These are phyloP conservation scores for Infundibulicybe gibba DNA, from an alignment of 768 basidiomycete genomes.

Conservation along the genomic window DNA sequence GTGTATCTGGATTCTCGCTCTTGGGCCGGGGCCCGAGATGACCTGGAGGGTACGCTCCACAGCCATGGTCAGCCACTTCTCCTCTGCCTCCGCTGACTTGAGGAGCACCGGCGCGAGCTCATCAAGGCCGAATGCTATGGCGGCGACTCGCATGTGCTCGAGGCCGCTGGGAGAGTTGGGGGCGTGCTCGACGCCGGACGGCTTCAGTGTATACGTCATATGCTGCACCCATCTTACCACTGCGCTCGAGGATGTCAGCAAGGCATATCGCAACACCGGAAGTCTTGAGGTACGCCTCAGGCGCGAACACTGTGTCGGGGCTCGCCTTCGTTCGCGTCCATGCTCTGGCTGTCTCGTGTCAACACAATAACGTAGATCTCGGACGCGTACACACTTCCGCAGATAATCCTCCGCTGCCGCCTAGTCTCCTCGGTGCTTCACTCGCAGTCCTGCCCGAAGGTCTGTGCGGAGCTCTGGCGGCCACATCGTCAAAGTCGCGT, in stretches of 20 bases:
- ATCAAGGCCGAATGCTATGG: slow-evolving; percentile 39
- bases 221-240: slow-evolving; percentile 29
- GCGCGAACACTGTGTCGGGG: slow-evolving; percentile 29
- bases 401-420: slow-evolving; percentile 49
- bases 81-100: slow-evolving; percentile 32
- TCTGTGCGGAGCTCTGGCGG: slow-evolving; percentile 60
- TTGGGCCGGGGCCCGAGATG: slow-evolving; percentile 10
- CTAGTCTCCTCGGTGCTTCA: slow-evolving; percentile 55
- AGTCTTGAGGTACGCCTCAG: slow-evolving; percentile 58
- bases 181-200: slow-evolving; percentile 11
- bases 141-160: slow-evolving; percentile 32
- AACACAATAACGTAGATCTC: background rate
- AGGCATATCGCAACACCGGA: slow-evolving; percentile 65
- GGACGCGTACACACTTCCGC: slow-evolving; percentile 38
- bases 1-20: slow-evolving; percentile 11
- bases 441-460: slow-evolving; percentile 61
- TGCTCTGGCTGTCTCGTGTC: slow-evolving; percentile 36
- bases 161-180: slow-evolving; percentile 14
- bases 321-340: slow-evolving; percentile 50
- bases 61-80: slow-evolving; percentile 36
- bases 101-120: slow-evolving; percentile 32
- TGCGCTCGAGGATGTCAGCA: slow-evolving; percentile 50
- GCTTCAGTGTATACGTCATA: slow-evolving; percentile 36
- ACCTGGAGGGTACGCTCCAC: slow-evolving; percentile 40
- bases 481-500: slow-evolving; percentile 59